Evolutionary conservation across 1,284 basidiomycete species (phyloP).

Genomic region (Ganoderma lucidum): DNA sequence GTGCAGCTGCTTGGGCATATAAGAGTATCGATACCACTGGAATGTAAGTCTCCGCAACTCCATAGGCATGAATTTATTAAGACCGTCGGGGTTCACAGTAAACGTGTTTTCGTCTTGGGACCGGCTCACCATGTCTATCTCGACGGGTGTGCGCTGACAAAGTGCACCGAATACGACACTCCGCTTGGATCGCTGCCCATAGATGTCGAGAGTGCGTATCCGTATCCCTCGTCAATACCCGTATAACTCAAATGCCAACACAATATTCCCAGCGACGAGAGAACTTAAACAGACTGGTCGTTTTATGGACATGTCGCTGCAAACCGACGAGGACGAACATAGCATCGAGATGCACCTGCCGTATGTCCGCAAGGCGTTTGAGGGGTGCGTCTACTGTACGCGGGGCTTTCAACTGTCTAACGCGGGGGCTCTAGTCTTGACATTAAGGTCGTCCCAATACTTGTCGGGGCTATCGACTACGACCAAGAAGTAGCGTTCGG

Average conservation of each 20-base stretch:
- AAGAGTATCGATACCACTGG: slow-evolving; percentile 81
- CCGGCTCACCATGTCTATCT: slow-evolving; percentile 96
- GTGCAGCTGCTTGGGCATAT: slow-evolving; percentile 96
- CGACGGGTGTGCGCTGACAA: slow-evolving; percentile 86
- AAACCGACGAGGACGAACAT: slow-evolving; percentile 93
- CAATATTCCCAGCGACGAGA: slow-evolving; percentile 60
- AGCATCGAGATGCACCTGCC: slow-evolving; percentile 98
- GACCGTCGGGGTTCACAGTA: slow-evolving; percentile 54
- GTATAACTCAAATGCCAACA: background rate
- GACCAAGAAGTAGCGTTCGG: slow-evolving; percentile 72
- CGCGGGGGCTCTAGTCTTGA: slow-evolving; percentile 57
- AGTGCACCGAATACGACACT: slow-evolving; percentile 81
- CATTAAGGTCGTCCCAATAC: slow-evolving; percentile 88
- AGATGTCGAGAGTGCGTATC: slow-evolving; percentile 77
- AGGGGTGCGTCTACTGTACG: slow-evolving; percentile 61
- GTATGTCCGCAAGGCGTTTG: slow-evolving; percentile 89
- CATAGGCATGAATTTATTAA: background rate
- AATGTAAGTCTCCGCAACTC: slow-evolving; percentile 64
- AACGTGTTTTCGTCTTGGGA: slow-evolving; percentile 93
- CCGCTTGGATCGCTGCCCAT: slow-evolving; percentile 87
- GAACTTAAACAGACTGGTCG: slow-evolving; percentile 74
- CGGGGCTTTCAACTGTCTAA: background rate
- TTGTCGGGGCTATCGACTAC: slow-evolving; percentile 86
- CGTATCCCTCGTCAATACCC: background rate
- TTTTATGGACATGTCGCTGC: slow-evolving; percentile 75